phyloP scores from a whole-genome alignment of 768 basidiomycete species.

The Tulasnella sp. region DNA sequence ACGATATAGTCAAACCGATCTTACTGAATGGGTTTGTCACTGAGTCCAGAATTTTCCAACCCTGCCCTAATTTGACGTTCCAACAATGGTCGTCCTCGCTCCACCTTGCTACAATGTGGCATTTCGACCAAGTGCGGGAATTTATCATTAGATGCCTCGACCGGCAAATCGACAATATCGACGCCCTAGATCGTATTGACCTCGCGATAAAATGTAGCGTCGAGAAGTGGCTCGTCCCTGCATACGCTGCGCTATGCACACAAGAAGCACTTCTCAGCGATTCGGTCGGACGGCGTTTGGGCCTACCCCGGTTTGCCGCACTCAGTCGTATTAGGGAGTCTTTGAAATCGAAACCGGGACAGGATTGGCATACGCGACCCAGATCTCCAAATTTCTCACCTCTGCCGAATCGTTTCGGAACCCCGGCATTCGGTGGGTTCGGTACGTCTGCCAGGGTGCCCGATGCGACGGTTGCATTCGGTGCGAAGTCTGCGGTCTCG shows the following conservation, averaged over 20 bases:
- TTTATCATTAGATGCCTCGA: neutral
- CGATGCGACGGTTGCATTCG: too few relatives aligned
- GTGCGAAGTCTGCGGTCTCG: too few relatives aligned
- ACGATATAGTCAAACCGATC: neutral
- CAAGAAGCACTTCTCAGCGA: neutral
- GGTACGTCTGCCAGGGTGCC: too few relatives aligned
- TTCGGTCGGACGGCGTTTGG: neutral
- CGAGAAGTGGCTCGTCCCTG: conserved; percentile 5
- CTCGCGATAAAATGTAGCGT: conserved; percentile 5
- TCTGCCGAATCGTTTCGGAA: too few relatives aligned
- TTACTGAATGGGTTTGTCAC: neutral
- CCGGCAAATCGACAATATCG: neutral
- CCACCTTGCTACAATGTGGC: conserved; percentile 12
- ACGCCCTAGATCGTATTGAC: neutral
- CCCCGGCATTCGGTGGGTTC: too few relatives aligned
- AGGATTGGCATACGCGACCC: too few relatives aligned
- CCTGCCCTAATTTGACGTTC: neutral
- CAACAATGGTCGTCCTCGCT: neutral
- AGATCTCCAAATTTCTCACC: too few relatives aligned
- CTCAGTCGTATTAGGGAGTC: neutral
- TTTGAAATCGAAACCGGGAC: too few relatives aligned
- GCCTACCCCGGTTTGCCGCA: neutral
- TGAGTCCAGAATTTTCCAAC: neutral
- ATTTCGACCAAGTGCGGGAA: neutral
- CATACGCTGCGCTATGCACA: conserved; percentile 1